These are phyloP conservation scores for Priceomyces fermenticarens DNA, from an alignment of 805 yeast species.

Conservation along the genomic window DNA sequence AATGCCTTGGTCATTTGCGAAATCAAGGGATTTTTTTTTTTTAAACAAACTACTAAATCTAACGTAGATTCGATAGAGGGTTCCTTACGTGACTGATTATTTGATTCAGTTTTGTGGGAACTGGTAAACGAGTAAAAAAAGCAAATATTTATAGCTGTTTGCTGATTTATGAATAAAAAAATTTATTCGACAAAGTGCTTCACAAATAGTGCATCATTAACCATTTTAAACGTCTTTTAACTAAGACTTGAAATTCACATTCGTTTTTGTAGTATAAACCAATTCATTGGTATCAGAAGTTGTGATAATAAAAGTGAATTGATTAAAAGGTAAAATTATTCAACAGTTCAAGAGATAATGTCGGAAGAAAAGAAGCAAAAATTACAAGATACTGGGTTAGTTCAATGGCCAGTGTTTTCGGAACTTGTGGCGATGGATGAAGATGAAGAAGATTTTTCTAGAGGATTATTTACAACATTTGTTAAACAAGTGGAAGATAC, in stretches of 20 bases:
- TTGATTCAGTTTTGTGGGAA: slow-evolving; percentile 1
- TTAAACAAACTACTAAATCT: slow-evolving; percentile 1
- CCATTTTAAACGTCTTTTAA: no score
- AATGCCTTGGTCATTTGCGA: slow-evolving; percentile 1
- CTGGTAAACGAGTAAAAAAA: not conserved
- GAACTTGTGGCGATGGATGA: slow-evolving; percentile 95
- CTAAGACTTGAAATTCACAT: no score
- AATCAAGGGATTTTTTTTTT: slow-evolving; percentile 2
- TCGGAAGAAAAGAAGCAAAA: slow-evolving; percentile 16
- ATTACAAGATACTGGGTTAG: slow-evolving; percentile 56
- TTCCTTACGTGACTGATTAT: slow-evolving; percentile 1
- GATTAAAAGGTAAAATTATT: not conserved
- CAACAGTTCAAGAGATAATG: slow-evolving; percentile 5
- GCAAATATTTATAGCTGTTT: not conserved
- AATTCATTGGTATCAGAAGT: not conserved
- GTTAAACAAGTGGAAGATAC: slow-evolving; percentile 87
- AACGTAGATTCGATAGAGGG: not conserved
- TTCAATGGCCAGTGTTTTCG: slow-evolving; percentile 84
- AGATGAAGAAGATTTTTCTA: slow-evolving; percentile 88
- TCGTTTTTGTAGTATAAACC: no score
- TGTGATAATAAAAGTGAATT: not conserved
- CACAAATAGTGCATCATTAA: no score
- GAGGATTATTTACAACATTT: slow-evolving; percentile 74
- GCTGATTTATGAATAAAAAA: no score
- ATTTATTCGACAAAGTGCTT: no score